A percentile compares a stretch with the other conserved stretches of the same genome.
Conservation (phyloP, 192 early-diverging fungal species). For the Bifiguratus adelaidae region DNA sequence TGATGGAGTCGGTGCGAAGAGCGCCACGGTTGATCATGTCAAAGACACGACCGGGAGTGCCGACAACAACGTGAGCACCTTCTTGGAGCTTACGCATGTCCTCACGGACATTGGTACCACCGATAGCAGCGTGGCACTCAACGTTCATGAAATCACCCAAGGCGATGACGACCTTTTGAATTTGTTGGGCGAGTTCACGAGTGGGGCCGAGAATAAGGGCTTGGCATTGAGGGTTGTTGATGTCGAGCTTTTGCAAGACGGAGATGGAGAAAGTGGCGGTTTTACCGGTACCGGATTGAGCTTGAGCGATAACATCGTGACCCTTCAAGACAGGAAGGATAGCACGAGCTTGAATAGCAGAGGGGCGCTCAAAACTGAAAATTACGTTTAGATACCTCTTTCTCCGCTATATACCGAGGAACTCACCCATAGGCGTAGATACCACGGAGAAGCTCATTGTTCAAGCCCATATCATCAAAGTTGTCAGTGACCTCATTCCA, state of each 20-base stretch:
- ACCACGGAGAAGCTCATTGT: slow-evolving; percentile 87
- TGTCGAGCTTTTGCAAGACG: slow-evolving; percentile 90
- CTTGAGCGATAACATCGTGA: slow-evolving; percentile 99
- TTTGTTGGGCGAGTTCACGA: slow-evolving; percentile 97
- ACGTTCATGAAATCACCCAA: slow-evolving; percentile 95
- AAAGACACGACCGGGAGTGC: slow-evolving; percentile 96
- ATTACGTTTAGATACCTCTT: neutral
- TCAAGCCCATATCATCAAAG: slow-evolving; percentile 94
- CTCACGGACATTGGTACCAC: slow-evolving; percentile 90
- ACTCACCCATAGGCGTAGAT: slow-evolving; percentile 93
- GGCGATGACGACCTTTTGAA: slow-evolving; percentile 89
- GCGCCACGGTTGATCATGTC: slow-evolving; percentile 96
- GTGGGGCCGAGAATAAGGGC: slow-evolving; percentile 96
- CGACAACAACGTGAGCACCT: slow-evolving; percentile 91
- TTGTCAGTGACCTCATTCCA: slow-evolving; percentile 89
- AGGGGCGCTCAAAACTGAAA: slow-evolving; percentile 89
- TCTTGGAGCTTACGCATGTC: slow-evolving; percentile 71
- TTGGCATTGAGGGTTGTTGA: slow-evolving; percentile 68
- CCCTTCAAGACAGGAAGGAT: slow-evolving; percentile 92
- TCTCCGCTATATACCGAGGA: neutral
- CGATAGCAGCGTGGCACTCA: slow-evolving; percentile 93
- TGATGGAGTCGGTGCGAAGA: slow-evolving; percentile 75
- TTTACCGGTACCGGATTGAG: slow-evolving; percentile 99
- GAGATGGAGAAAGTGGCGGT: slow-evolving; percentile 99
- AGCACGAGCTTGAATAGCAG: slow-evolving; percentile 93